Evolutionary conservation across 169 alveolate species (phyloP).

Genomic region (Eimeria tenella): DNA sequence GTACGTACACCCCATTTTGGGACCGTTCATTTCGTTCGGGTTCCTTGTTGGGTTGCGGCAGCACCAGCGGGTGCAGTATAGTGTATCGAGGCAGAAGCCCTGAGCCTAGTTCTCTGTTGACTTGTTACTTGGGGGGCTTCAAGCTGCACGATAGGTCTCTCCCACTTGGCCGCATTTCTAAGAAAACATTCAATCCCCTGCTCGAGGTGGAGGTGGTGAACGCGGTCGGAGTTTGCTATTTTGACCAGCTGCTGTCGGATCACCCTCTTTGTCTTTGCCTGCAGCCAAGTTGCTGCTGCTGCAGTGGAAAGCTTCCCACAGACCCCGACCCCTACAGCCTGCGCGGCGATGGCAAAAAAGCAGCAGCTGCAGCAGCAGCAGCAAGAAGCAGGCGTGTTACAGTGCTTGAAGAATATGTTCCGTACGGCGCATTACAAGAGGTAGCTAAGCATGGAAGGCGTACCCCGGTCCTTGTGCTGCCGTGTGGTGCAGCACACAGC

Average conservation of each 20-base stretch:
- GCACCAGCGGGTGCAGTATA: conserved; percentile 12
- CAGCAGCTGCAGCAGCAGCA: conserved; percentile 18
- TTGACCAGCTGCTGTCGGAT: neutral
- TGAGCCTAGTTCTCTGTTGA: conserved; percentile 37
- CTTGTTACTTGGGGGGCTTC: conserved; percentile 36
- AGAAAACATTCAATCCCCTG: neutral
- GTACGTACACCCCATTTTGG: conserved; percentile 39
- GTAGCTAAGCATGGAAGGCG: too few species aligned
- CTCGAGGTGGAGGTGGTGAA: conserved; percentile 38
- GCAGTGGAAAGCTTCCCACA: conserved; percentile 18
- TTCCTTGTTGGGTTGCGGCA: neutral
- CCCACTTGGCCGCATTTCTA: neutral
- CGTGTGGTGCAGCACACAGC: conserved; percentile 29
- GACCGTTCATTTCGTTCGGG: neutral
- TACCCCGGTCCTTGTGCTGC: conserved; percentile 10
- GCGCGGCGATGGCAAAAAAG: neutral
- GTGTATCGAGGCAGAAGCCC: conserved; percentile 18
- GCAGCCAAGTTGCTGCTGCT: conserved; percentile 53
- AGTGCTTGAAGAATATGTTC: neutral
- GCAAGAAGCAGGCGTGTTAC: conserved; percentile 19
- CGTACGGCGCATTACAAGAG: conserved; percentile 18
- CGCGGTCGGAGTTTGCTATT: conserved; percentile 15
- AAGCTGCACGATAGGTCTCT: neutral
- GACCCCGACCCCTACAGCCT: conserved; percentile 42
- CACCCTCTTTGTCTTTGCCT: neutral